phyloP scores from a whole-genome alignment of 2,329 filamentous ascomycete genomes.

The Alternaria infectoria region DNA sequence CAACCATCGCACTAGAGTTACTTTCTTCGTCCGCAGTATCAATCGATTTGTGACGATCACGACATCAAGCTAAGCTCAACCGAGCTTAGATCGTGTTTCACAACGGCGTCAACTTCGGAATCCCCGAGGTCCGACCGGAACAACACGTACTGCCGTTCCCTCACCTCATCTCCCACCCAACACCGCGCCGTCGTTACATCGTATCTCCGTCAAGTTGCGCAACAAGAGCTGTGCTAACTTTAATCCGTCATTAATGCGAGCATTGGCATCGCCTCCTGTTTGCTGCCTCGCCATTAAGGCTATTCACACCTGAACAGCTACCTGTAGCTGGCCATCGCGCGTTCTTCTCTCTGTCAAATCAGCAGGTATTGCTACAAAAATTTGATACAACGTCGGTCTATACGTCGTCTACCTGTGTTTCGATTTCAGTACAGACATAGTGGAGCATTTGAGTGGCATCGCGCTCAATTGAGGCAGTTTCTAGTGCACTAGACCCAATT shows the following conservation, averaged over 20 bases:
- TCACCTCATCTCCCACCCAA: not conserved
- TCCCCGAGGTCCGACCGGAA: not conserved
- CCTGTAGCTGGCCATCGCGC: not conserved
- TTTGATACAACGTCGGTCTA: not conserved
- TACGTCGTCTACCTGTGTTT: not conserved
- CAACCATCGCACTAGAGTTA: not conserved
- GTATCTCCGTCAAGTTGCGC: not conserved
- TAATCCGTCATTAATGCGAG: not conserved
- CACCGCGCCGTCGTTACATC: not conserved
- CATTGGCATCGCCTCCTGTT: not conserved
- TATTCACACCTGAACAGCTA: not conserved
- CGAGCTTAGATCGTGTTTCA: not conserved
- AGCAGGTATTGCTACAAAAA: not conserved
- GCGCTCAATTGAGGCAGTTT: constrained; percentile 44
- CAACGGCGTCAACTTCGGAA: not conserved
- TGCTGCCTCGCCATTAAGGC: not conserved
- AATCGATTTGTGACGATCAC: not conserved
- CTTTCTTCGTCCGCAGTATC: not conserved
- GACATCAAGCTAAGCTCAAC: not conserved
- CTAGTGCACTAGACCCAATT: constrained; percentile 15
- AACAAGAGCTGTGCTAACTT: not conserved
- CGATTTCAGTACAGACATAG: not conserved
- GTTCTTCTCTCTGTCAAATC: not conserved
- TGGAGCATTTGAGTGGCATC: constrained; percentile 6
- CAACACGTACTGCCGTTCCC: not conserved